Base-by-base conservation (phyloP, 1,139 yeast genomes). In the Pichia sp. region DNA sequence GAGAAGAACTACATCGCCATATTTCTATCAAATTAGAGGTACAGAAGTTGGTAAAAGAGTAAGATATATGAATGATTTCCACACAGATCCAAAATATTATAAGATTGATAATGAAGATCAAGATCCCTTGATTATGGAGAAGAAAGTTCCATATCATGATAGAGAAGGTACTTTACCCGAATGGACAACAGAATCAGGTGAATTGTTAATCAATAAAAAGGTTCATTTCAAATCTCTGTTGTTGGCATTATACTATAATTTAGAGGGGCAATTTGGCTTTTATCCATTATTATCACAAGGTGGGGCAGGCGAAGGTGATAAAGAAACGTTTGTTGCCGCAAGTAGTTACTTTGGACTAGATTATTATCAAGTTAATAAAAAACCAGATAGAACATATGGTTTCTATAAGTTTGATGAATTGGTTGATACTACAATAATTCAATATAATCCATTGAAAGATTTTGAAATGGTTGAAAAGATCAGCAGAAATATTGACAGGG, bases 241-340 rank as follows among this genome's bases (percentile, higher is more conserved):
- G 36, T 68, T 82, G 36, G 73, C 86, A 0, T 67, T 81, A 54
- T 83, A 81, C 62, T 83, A 82, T 64, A 81, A 81, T 59, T 69
- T 71, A 48, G 75, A 73, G 64, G 84, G 85, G 0, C 81, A 81
- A 45, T 71, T 70, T 47, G 80, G 75, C 67, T 81, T 75, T 62
- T 80, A 80, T 58, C 76, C 77, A 16, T 65, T 81, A 51, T 65
- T 80, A 47, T 75, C 81, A n/a, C 84, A 79, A 65, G 83, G 83
- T 53, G 78, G 81, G 25, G 80, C 83, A 14, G 84, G 84, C 47
- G 80, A 80, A 64, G 84, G 85, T 58, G 84, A 80, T 62, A 81
- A 81, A 60, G 87, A 82, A 60, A 81, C 86, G 1, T 80, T 81
- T 60, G 74, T 81, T 49, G 83, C 85, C 2, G 85, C 86, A 4